A percentile compares a stretch with the other conserved stretches of the same genome.
phyloP scores from a whole-genome alignment of 495 filamentous ascomycete genomes.

The Sordaria brevicollis region DNA sequence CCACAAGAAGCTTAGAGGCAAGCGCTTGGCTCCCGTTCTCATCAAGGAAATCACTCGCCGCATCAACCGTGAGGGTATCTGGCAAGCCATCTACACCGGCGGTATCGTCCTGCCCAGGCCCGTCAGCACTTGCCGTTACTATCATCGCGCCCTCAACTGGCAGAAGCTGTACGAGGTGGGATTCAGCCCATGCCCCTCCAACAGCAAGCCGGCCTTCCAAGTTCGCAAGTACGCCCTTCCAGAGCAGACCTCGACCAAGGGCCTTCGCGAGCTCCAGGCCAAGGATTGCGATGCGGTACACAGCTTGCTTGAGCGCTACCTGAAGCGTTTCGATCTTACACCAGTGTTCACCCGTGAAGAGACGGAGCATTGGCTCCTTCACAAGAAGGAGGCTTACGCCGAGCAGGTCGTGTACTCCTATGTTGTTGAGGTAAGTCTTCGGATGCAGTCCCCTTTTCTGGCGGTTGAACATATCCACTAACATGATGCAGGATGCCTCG shows the following conservation, averaged over 20 bases:
- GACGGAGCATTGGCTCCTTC: constrained; percentile 77
- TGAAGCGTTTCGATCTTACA: constrained; percentile 71
- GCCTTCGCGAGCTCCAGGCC: constrained; percentile 68
- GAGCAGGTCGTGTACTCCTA: constrained; percentile 88
- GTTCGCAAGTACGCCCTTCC: constrained; percentile 72
- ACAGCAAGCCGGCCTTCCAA: constrained; percentile 73
- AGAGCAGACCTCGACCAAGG: constrained; percentile 53
- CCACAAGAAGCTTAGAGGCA: constrained; percentile 92
- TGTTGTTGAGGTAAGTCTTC: constrained; percentile 61
- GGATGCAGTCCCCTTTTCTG: not conserved
- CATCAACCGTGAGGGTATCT: constrained; percentile 73
- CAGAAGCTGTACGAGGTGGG: constrained; percentile 86
- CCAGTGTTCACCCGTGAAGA: constrained; percentile 72
- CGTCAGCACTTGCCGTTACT: constrained; percentile 87
- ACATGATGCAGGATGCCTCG: constrained; percentile 21
- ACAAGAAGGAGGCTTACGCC: constrained; percentile 44
- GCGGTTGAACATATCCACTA: not conserved
- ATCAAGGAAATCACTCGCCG: constrained; percentile 95
- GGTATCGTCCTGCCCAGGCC: constrained; percentile 85
- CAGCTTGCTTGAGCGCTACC: constrained; percentile 64
- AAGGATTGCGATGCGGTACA: constrained; percentile 73
- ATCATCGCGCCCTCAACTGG: constrained; percentile 88
- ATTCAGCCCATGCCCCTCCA: constrained; percentile 72
- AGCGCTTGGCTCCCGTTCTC: constrained; percentile 81
- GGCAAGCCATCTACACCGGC: constrained; percentile 91